phyloP scores from a whole-genome alignment of 225 moss, liverwort and hornwort genomes.

The Asterella californica region DNA sequence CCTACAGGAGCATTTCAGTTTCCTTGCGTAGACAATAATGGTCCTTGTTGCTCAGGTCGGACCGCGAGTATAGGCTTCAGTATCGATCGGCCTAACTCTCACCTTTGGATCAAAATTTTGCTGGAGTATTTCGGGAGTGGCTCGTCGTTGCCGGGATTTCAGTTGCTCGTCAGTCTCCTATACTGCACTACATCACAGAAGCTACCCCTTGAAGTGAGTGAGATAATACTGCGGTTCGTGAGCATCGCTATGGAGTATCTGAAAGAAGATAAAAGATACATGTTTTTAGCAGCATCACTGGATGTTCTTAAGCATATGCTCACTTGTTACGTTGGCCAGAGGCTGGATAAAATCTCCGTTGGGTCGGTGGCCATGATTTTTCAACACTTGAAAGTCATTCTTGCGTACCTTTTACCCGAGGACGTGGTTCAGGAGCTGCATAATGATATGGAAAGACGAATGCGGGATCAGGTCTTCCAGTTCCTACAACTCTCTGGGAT shows the following conservation, averaged over 20 bases:
- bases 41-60: background rate
- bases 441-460: slow-evolving; percentile 22
- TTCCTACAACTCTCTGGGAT: background rate
- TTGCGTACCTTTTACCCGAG: slow-evolving; percentile 21
- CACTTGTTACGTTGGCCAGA: slow-evolving; percentile 10
- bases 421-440: slow-evolving; percentile 25
- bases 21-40: background rate
- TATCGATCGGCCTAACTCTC: background rate
- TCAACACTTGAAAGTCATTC: slow-evolving; percentile 26
- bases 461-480: slow-evolving; percentile 18
- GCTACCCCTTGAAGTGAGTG: slow-evolving; percentile 28
- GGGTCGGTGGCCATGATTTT: slow-evolving; percentile 30
- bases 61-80: background rate
- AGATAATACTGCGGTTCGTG: slow-evolving; percentile 34
- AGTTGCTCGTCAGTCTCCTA: slow-evolving; percentile 26
- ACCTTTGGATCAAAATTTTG: slow-evolving; percentile 37
- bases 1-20: background rate
- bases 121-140: slow-evolving; percentile 38
- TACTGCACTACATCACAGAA: slow-evolving; percentile 23
- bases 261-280: slow-evolving; percentile 31
- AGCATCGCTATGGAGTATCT: slow-evolving; percentile 28
- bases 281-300: slow-evolving; percentile 27
- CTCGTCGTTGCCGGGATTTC: slow-evolving; percentile 31
- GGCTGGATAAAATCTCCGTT: slow-evolving; percentile 18
- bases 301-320: slow-evolving; percentile 28